Percentiles rank a stretch among this genome's conserved stretches.
These are phyloP conservation scores for Sclerotinia nivalis DNA, from an alignment of 2,329 filamentous ascomycete genomes.

Conservation along the genomic window DNA sequence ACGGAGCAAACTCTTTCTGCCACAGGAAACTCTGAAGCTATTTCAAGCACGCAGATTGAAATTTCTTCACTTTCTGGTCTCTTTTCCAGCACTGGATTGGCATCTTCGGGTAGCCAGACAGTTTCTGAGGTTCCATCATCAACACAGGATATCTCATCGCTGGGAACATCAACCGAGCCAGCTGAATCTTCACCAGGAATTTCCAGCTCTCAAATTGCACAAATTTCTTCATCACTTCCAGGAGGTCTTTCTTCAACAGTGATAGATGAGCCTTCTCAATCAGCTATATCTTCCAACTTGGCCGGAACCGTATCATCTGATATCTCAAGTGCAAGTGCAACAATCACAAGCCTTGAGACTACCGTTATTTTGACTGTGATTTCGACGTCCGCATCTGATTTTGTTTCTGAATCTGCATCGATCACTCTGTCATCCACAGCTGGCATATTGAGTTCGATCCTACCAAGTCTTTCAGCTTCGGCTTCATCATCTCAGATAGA, in stretches of 20 bases:
- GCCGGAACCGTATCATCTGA: background rate
- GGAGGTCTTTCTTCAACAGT: background rate
- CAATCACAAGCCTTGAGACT: slow-evolving; percentile 6
- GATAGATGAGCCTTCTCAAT: background rate
- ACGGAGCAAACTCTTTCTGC: background rate
- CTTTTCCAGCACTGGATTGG: background rate
- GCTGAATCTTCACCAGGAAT: background rate
- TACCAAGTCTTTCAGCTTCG: background rate
- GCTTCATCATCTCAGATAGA: background rate
- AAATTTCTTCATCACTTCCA: background rate
- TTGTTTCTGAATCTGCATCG: background rate
- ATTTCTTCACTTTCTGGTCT: background rate
- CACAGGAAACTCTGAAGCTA: background rate
- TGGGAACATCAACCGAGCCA: background rate
- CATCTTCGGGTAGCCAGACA: background rate
- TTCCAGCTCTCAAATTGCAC: background rate
- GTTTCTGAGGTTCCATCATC: background rate
- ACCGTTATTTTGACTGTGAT: background rate
- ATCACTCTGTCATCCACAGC: background rate
- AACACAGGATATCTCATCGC: background rate
- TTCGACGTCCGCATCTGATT: background rate
- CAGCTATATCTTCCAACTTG: background rate
- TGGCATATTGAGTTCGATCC: background rate
- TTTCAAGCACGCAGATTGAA: background rate
- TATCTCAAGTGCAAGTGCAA: background rate